Evolutionary conservation across 2,329 filamentous ascomycete genomes (phyloP).

Genomic region (Exophiala oligosperma): DNA sequence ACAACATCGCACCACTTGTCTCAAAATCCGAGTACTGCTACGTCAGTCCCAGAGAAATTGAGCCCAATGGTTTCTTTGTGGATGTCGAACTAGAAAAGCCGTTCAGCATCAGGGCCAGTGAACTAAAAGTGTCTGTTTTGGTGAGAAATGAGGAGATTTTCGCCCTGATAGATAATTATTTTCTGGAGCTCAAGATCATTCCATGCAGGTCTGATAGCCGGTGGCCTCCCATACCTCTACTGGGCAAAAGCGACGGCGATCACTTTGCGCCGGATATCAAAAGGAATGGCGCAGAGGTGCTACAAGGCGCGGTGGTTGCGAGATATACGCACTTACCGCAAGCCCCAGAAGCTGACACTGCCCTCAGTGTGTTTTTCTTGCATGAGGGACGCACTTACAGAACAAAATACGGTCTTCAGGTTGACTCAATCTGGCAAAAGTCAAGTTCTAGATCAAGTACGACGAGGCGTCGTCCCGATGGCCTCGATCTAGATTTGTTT

Average conservation of each 20-base stretch:
- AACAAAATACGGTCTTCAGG: slow-evolving; percentile 30
- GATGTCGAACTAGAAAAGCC: slow-evolving; percentile 25
- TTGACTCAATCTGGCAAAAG: slow-evolving; percentile 23
- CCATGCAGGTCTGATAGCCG: slow-evolving; percentile 15
- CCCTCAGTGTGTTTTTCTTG: slow-evolving; percentile 28
- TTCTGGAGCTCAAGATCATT: slow-evolving; percentile 31
- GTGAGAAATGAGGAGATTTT: slow-evolving; percentile 10
- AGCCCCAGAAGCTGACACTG: slow-evolving; percentile 21
- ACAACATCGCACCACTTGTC: slow-evolving; percentile 6
- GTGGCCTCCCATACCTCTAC: slow-evolving; percentile 30
- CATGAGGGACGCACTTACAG: slow-evolving; percentile 23
- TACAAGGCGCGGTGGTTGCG: slow-evolving; percentile 27
- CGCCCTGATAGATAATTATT: slow-evolving; percentile 27
- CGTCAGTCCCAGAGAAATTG: slow-evolving; percentile 14
- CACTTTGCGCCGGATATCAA: slow-evolving; percentile 20
- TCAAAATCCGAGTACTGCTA: slow-evolving; percentile 17
- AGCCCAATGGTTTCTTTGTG: slow-evolving; percentile 20
- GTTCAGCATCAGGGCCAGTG: slow-evolving; percentile 23
- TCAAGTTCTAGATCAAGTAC: background rate
- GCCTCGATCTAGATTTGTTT: slow-evolving; percentile 19
- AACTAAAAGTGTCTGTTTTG: slow-evolving; percentile 20
- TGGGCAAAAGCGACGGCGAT: slow-evolving; percentile 29
- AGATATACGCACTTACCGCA: slow-evolving; percentile 26
- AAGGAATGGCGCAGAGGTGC: slow-evolving; percentile 18
- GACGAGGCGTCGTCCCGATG: background rate